phyloP scores from a whole-genome alignment of 1,284 basidiomycete species.

The Sporisorium exsertum region DNA sequence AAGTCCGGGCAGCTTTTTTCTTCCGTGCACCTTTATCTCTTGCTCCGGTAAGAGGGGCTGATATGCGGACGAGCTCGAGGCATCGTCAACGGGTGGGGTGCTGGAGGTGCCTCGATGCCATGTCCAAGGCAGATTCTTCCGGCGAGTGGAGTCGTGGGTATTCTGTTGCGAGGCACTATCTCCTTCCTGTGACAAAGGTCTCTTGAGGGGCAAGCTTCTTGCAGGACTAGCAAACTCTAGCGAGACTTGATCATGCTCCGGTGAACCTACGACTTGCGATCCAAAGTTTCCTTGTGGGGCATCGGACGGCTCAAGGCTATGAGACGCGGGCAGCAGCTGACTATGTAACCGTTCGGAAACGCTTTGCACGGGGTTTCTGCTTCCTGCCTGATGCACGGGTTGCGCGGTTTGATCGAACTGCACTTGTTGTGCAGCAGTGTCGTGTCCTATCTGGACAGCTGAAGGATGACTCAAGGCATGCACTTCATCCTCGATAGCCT shows the following conservation, averaged over 20 bases:
- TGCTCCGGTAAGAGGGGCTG: background rate
- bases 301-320: background rate
- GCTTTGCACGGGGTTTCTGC: background rate
- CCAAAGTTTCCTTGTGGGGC: background rate
- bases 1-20: background rate
- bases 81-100: background rate
- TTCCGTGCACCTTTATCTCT: background rate
- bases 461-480: background rate
- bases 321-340: background rate
- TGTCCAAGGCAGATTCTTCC: too few relatives aligned
- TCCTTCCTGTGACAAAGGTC: background rate
- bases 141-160: too few relatives aligned
- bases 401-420: background rate
- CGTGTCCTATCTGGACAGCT: background rate
- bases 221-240: background rate
- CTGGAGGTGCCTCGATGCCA: background rate
- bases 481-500: background rate
- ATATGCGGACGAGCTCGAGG: background rate
- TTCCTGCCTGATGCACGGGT: background rate
- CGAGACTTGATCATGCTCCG: background rate
- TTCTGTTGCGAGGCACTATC: too few relatives aligned
- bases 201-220: background rate
- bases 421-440: too few relatives aligned
- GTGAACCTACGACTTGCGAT: background rate
- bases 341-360: background rate